phyloP scores from a whole-genome alignment of 2,329 filamentous ascomycete species.

The Pyrenophora tritici-repentis region DNA sequence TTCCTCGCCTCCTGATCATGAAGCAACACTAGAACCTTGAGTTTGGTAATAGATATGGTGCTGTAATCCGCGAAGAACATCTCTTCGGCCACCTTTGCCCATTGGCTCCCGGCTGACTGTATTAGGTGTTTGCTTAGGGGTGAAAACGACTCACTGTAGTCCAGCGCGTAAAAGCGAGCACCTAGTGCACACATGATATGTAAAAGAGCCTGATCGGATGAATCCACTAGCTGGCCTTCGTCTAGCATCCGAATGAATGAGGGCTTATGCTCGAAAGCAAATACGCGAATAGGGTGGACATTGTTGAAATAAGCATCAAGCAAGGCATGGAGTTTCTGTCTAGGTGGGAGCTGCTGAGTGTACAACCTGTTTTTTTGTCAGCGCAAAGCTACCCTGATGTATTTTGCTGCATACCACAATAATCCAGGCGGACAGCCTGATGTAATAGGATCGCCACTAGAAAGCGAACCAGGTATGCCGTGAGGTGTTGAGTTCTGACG shows the following conservation, averaged over 20 bases:
- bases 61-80: slow-evolving; percentile 44
- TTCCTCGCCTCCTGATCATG: slow-evolving; percentile 41
- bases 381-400: not conserved
- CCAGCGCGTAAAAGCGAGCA: slow-evolving; percentile 37
- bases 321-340: slow-evolving; percentile 29
- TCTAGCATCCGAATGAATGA: slow-evolving; percentile 43
- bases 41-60: slow-evolving; percentile 38
- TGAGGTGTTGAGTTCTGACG: slow-evolving; percentile 21
- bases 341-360: slow-evolving; percentile 29
- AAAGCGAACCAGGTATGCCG: slow-evolving; percentile 4
- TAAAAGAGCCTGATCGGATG: slow-evolving; percentile 36
- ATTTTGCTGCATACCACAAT: slow-evolving; percentile 22
- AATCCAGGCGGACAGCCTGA: slow-evolving; percentile 30
- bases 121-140: slow-evolving; percentile 36
- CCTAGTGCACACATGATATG: slow-evolving; percentile 43
- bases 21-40: slow-evolving; percentile 38
- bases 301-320: slow-evolving; percentile 42
- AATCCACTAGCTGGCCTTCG: slow-evolving; percentile 35
- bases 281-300: slow-evolving; percentile 34
- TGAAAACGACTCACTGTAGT: slow-evolving; percentile 36
- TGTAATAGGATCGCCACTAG: slow-evolving; percentile 9
- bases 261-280: slow-evolving; percentile 40
- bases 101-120: slow-evolving; percentile 39
- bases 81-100: slow-evolving; percentile 40
- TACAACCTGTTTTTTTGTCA: slow-evolving; percentile 26